These are phyloP conservation scores for Eutrema heterophyllum DNA, from an alignment of 345 rosid species.

Conservation along the genomic window DNA sequence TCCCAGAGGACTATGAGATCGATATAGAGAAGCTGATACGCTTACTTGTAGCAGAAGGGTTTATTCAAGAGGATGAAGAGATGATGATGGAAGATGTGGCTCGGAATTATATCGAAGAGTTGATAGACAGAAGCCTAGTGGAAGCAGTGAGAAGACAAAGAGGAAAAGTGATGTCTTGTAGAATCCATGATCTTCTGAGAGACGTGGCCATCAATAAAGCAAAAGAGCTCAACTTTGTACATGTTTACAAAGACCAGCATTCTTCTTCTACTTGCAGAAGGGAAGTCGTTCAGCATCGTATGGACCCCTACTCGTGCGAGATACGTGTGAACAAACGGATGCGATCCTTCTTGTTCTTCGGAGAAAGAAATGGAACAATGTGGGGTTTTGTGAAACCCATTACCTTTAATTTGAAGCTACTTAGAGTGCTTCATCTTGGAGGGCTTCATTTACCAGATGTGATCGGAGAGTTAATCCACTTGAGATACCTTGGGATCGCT, in stretches of 20 bases:
- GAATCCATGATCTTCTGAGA: slow-evolving; percentile 14
- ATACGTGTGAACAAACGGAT: background rate
- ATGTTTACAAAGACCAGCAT: background rate
- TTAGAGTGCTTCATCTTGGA: slow-evolving; percentile 1
- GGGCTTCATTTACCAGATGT: background rate
- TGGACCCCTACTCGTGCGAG: background rate
- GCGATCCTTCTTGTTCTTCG: slow-evolving; percentile 2
- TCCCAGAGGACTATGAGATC: slow-evolving; percentile 17
- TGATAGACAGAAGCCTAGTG: slow-evolving; percentile 11
- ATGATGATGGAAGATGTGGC: slow-evolving; percentile 13
- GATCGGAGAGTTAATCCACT: background rate
- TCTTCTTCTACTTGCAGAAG: slow-evolving; percentile 2
- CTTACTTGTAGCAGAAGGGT: slow-evolving; percentile 12
- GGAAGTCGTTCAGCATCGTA: background rate
- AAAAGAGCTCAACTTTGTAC: background rate
- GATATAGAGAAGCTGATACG: background rate
- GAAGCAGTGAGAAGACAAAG: background rate
- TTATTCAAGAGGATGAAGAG: background rate
- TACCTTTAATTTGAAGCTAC: background rate
- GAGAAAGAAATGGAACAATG: background rate
- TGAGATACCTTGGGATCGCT: slow-evolving; percentile 6
- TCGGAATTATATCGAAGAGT: background rate
- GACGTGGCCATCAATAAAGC: slow-evolving; percentile 14
- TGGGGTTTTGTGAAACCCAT: background rate
- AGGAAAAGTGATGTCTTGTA: background rate